phyloP scores from a whole-genome alignment of 768 basidiomycete genomes.

The Russula abietina region DNA sequence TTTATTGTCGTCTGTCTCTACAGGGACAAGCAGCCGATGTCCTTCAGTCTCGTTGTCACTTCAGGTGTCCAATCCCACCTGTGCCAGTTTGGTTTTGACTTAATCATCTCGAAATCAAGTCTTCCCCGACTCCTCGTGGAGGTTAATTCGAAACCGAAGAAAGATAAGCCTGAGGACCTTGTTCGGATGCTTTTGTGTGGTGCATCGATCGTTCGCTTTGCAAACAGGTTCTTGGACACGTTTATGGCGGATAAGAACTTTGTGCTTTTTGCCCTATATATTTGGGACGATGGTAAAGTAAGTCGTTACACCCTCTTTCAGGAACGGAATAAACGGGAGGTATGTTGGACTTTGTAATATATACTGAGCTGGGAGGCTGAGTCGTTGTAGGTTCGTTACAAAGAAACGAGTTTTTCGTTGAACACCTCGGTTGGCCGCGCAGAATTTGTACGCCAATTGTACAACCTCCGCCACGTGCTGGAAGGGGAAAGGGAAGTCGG shows the following conservation, averaged over 20 bases:
- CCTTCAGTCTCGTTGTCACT: background rate
- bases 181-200: background rate
- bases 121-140: background rate
- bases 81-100: background rate
- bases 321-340: background rate
- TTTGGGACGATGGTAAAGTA: background rate
- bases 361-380: too few relatives aligned
- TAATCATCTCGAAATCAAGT: background rate
- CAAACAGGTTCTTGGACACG: conserved; percentile 4
- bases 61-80: background rate
- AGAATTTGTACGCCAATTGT: too few relatives aligned
- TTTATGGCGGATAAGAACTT: conserved; percentile 23
- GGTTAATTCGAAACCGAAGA: background rate
- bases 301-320: background rate
- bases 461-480: too few relatives aligned
- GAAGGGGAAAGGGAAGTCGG: too few relatives aligned
- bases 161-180: background rate
- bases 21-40: background rate
- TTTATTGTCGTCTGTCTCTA: background rate
- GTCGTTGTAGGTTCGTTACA: too few relatives aligned
- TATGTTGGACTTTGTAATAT: background rate
- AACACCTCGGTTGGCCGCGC: too few relatives aligned
- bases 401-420: too few relatives aligned
- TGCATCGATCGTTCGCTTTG: background rate
- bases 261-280: background rate